Percentiles rank a stretch among this genome's conserved stretches.
These are phyloP conservation scores for Myotisia sp. DNA, from an alignment of 2,329 filamentous ascomycete genomes.

Conservation along the genomic window DNA sequence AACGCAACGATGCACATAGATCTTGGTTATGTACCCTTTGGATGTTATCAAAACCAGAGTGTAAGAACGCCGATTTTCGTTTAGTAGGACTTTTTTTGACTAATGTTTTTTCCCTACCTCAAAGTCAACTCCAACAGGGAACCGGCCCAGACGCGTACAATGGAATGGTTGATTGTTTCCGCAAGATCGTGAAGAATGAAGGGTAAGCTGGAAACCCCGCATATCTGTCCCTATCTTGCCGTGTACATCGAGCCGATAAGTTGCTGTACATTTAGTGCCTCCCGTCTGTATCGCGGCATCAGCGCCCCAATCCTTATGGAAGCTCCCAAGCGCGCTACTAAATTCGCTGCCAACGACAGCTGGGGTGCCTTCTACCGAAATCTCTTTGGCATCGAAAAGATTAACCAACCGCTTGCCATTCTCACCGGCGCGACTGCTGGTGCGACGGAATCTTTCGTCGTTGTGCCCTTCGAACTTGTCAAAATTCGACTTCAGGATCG, in stretches of 20 bases:
- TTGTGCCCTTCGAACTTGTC: slow-evolving; percentile 94
- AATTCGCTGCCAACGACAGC: slow-evolving; percentile 97
- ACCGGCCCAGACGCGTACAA: slow-evolving; percentile 71
- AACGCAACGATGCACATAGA: slow-evolving; percentile 39
- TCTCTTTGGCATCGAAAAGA: slow-evolving; percentile 67
- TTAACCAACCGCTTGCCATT: slow-evolving; percentile 82
- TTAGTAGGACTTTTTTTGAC: too few relatives aligned
- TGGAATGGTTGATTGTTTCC: slow-evolving; percentile 96
- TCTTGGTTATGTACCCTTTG: slow-evolving; percentile 89
- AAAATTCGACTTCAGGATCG: slow-evolving; percentile 97
- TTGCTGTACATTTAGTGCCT: slow-evolving; percentile 43
- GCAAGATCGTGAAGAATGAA: slow-evolving; percentile 91
- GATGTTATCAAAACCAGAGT: slow-evolving; percentile 98
- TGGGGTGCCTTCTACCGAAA: slow-evolving; percentile 93
- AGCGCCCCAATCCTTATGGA: slow-evolving; percentile 95
- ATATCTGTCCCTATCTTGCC: neutral
- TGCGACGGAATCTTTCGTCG: slow-evolving; percentile 89
- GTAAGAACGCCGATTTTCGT: slow-evolving; percentile 44
- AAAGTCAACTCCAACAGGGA: slow-evolving; percentile 73
- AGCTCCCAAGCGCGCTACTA: slow-evolving; percentile 88
- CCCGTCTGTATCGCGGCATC: slow-evolving; percentile 89
- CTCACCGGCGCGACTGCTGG: slow-evolving; percentile 89
- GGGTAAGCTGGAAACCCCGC: slow-evolving; percentile 47
- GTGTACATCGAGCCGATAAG: neutral
- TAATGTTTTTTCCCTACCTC: too few relatives aligned